These are phyloP conservation scores for Salvia sclarea DNA, from an alignment of 305 asterid species.

Conservation along the genomic window DNA sequence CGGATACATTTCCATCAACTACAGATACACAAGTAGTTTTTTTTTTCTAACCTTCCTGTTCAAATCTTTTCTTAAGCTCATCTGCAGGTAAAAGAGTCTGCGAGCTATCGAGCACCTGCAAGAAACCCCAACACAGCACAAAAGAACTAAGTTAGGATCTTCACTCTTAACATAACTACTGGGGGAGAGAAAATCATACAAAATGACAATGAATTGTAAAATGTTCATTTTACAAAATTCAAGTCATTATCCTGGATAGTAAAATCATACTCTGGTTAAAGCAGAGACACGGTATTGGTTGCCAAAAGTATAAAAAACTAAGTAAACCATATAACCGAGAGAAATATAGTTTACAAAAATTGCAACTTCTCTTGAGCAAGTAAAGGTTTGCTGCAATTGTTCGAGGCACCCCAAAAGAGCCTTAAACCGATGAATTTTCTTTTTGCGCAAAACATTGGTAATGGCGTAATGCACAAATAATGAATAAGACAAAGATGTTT, in stretches of 20 bases:
- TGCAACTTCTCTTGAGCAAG: conserved; percentile 2
- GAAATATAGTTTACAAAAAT: background rate
- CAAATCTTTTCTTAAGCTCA: conserved; percentile 78
- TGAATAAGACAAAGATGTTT: background rate
- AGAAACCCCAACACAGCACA: conserved; percentile 18
- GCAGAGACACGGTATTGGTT: background rate
- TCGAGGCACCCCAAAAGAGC: no score
- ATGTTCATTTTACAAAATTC: background rate
- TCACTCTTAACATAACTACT: background rate
- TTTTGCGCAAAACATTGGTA: background rate
- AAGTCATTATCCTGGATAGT: background rate
- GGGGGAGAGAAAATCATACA: background rate
- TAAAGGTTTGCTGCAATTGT: background rate
- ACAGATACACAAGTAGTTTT: conserved; percentile 10
- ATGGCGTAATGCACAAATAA: background rate
- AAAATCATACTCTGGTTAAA: background rate
- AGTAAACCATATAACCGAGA: background rate
- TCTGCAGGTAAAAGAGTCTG: conserved; percentile 75
- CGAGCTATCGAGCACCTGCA: conserved; percentile 83
- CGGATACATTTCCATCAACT: background rate
- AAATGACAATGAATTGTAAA: conserved; percentile 1
- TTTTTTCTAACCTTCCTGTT: conserved; percentile 66
- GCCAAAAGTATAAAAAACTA: background rate
- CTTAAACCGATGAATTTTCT: no score
- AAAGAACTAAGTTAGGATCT: background rate